These are phyloP conservation scores for Lactuca sativa DNA, from an alignment of 129 eudicot genomes.

Conservation along the genomic window DNA sequence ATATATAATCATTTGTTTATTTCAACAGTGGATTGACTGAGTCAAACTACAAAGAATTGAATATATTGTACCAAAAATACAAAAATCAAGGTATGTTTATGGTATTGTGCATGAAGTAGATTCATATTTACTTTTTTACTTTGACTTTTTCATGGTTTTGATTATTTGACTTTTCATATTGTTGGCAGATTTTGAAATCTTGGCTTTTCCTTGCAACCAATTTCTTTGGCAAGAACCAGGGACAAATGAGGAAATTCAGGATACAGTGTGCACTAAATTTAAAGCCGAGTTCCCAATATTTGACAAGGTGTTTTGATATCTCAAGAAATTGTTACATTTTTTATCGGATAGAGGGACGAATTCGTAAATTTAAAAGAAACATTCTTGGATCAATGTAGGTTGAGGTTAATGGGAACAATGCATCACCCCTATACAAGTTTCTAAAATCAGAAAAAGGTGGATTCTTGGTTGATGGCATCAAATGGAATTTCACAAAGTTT, in stretches of 20 bases:
- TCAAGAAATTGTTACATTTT: neutral
- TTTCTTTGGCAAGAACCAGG: slow-evolving; percentile 93
- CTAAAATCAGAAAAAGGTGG: slow-evolving; percentile 78
- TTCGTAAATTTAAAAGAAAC: neutral
- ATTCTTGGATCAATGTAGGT: slow-evolving; percentile 41
- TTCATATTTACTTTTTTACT: slow-evolving; percentile 2
- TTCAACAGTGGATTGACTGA: slow-evolving; percentile 73
- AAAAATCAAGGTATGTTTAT: slow-evolving; percentile 65
- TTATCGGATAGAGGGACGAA: slow-evolving; percentile 3
- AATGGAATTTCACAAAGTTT: slow-evolving; percentile 96
- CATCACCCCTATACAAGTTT: slow-evolving; percentile 82
- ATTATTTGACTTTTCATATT: neutral
- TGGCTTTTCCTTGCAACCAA: slow-evolving; percentile 94
- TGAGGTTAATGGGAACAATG: slow-evolving; percentile 85
- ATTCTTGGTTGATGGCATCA: slow-evolving; percentile 64
- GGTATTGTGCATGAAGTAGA: neutral
- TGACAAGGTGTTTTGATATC: slow-evolving; percentile 57
- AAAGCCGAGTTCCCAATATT: slow-evolving; percentile 91
- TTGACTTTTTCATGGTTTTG: slow-evolving; percentile 12
- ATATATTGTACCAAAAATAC: slow-evolving; percentile 66
- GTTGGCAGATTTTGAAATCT: slow-evolving; percentile 69
- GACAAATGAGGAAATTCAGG: slow-evolving; percentile 79
- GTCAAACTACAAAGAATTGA: slow-evolving; percentile 87
- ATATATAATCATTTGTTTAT: slow-evolving; percentile 4
- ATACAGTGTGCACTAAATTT: slow-evolving; percentile 68